These are phyloP conservation scores for Aspergillus bertholletiae DNA, from an alignment of 495 filamentous ascomycete genomes.

Conservation along the genomic window DNA sequence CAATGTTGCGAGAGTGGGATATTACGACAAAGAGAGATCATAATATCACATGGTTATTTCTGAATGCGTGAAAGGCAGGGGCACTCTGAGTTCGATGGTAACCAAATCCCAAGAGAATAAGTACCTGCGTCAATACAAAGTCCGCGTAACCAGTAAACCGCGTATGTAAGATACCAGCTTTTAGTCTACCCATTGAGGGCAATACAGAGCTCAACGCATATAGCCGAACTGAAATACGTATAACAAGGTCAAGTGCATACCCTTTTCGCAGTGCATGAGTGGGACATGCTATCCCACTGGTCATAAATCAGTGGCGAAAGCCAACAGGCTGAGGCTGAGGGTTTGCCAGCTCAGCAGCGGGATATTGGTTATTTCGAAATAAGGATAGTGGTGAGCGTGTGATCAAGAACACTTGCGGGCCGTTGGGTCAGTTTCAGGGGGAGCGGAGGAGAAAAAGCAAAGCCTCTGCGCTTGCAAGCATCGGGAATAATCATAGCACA, in stretches of 20 bases:
- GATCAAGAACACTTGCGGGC: conserved; percentile 35
- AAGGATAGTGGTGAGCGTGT: conserved; percentile 28
- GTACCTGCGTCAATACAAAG: not conserved
- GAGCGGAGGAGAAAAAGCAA: conserved; percentile 6
- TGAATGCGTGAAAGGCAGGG: not conserved
- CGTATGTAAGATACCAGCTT: conserved; percentile 4
- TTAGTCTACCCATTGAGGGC: not conserved
- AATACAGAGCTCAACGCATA: not conserved
- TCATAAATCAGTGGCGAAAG: not conserved
- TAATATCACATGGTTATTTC: not conserved
- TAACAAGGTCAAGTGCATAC: conserved; percentile 14
- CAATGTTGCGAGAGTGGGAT: not conserved
- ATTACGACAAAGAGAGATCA: not conserved
- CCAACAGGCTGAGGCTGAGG: conserved; percentile 22
- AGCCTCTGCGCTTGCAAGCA: not conserved
- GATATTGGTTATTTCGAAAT: conserved; percentile 13
- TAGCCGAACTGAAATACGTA: not conserved
- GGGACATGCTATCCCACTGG: conserved; percentile 17
- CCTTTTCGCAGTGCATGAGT: conserved; percentile 19
- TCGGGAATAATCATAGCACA: not conserved
- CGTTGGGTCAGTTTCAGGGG: conserved; percentile 19
- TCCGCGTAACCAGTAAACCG: not conserved
- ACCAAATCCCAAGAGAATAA: not conserved
- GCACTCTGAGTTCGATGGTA: not conserved
- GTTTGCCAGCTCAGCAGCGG: conserved; percentile 33